phyloP scores from a whole-genome alignment of 306 rosid genomes.

The Fragaria ananassa region DNA sequence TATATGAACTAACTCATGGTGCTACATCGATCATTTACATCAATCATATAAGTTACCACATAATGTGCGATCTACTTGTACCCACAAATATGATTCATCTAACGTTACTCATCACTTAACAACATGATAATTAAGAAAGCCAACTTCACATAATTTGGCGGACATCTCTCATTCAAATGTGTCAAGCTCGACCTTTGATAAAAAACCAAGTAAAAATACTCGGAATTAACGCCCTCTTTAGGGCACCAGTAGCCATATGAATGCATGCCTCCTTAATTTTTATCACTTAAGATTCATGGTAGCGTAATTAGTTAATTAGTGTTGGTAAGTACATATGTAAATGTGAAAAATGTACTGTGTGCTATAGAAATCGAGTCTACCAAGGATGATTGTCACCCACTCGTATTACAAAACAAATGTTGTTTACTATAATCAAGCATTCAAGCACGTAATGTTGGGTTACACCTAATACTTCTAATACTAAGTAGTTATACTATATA shows the following conservation, averaged over 20 bases:
- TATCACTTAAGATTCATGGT: background rate
- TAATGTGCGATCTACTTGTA: no score
- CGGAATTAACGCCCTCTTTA: background rate
- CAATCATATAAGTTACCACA: no score
- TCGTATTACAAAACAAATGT: constrained; percentile 1
- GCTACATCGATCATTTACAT: no score
- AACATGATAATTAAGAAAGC: no score
- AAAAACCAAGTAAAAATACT: background rate
- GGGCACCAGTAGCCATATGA: background rate
- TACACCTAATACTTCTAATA: constrained; percentile 11
- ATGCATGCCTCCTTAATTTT: background rate
- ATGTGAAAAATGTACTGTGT: constrained; percentile 10
- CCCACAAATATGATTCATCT: no score
- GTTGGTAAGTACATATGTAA: constrained; percentile 20
- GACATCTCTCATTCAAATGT: no score
- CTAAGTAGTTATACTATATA: background rate
- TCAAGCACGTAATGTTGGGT: constrained; percentile 1
- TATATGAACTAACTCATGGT: no score
- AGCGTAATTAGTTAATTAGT: background rate
- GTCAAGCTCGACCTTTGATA: no score
- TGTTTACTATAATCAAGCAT: constrained; percentile 29
- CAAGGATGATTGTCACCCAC: constrained; percentile 7
- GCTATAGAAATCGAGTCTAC: background rate
- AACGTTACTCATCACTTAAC: no score
- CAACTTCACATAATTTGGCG: no score